Percentiles rank a stretch among this genome's conserved stretches.
Evolutionary conservation across 1,284 basidiomycete species (phyloP).

Genomic region (Ustilago shanxiensis): DNA sequence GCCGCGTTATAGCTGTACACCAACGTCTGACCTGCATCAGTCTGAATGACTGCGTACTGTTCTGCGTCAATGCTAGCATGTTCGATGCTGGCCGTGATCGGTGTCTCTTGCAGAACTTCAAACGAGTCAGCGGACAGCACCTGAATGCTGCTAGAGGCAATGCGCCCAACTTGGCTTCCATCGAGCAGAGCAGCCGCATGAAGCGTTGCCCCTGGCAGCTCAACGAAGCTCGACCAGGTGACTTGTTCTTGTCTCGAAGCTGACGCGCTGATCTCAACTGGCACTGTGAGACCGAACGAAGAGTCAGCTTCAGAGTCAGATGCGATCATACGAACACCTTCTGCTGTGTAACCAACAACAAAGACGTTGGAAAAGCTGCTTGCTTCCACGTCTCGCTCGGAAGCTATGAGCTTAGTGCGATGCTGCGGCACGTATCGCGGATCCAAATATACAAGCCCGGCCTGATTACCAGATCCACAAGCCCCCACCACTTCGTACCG

Average conservation of each 20-base stretch:
- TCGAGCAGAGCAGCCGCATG: conserved; percentile 21
- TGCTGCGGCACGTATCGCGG: conserved; percentile 28
- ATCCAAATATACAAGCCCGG: conserved; percentile 43
- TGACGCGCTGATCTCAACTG: not conserved
- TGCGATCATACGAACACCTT: conserved; percentile 19
- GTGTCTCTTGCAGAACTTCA: conserved; percentile 23
- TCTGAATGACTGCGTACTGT: conserved; percentile 34
- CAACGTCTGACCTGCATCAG: conserved; percentile 19
- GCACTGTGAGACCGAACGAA: conserved; percentile 21
- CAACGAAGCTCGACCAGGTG: conserved; percentile 8
- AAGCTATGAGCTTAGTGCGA: conserved; percentile 10
- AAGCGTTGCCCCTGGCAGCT: conserved; percentile 16
- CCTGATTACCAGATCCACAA: conserved; percentile 43
- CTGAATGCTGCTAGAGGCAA: conserved; percentile 26
- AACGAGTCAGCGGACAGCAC: conserved; percentile 21
- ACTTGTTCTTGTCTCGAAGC: not conserved
- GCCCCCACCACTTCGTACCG: conserved; percentile 34
- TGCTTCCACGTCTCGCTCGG: not conserved
- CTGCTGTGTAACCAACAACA: conserved; percentile 13
- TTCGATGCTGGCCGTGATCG: conserved; percentile 11
- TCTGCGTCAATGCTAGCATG: conserved; percentile 33
- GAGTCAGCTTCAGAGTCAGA: not conserved
- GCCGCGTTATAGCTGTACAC: conserved; percentile 15
- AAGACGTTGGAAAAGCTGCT: conserved; percentile 29
- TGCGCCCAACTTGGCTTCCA: conserved; percentile 16